Evolutionary conservation across 139 green algal genomes (phyloP).

Genomic region (Picochlorum sp.): DNA sequence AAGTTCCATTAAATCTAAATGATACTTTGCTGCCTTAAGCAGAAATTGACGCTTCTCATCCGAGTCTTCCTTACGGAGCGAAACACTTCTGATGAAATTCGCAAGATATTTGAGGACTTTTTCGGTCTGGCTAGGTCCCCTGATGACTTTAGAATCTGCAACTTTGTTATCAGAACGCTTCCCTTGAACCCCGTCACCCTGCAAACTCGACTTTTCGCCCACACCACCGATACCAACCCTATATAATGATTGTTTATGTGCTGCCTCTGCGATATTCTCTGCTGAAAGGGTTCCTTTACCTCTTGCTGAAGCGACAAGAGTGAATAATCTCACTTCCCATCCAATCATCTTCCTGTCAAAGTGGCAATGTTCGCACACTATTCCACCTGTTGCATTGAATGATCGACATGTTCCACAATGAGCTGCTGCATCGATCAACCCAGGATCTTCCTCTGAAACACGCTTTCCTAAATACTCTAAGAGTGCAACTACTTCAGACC

Average conservation of each 20-base stretch:
- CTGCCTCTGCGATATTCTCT: slow-evolving; percentile 35
- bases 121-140: slow-evolving; percentile 55
- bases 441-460: not conserved
- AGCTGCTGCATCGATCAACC: slow-evolving; percentile 22
- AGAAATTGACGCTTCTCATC: slow-evolving; percentile 22
- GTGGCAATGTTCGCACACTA: slow-evolving; percentile 63
- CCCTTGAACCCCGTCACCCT: not conserved
- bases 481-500: not conserved
- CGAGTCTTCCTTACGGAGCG: not conserved
- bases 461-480: not conserved
- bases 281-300: slow-evolving; percentile 36
- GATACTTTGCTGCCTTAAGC: slow-evolving; percentile 27
- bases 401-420: slow-evolving; percentile 44
- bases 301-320: slow-evolving; percentile 25
- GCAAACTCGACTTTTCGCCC: slow-evolving; percentile 21
- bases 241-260: not conserved
- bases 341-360: slow-evolving; percentile 55
- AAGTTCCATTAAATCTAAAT: slow-evolving; percentile 54
- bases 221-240: slow-evolving; percentile 35
- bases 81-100: slow-evolving; percentile 12
- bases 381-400: slow-evolving; percentile 34
- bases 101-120: slow-evolving; percentile 41
- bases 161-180: slow-evolving; percentile 21
- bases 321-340: slow-evolving; percentile 62
- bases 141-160: slow-evolving; percentile 38